Evolutionary conservation across 257 asterid genomes (phyloP).

Genomic region (Datura wrightii): DNA sequence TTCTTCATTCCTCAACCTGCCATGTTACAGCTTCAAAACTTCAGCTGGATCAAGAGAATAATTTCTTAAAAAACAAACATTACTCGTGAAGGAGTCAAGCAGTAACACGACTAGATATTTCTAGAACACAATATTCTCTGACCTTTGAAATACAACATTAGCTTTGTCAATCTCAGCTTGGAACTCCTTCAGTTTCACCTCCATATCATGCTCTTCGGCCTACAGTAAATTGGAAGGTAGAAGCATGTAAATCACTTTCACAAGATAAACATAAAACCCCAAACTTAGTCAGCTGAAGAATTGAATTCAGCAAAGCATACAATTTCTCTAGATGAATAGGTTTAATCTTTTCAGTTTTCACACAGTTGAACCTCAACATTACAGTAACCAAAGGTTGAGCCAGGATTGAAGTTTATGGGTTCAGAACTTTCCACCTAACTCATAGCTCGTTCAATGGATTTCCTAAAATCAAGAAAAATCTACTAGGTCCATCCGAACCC

Average conservation of each 20-base stretch:
- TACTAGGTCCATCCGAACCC: background rate
- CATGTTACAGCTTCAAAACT: conserved; percentile 34
- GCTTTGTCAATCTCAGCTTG: conserved; percentile 64
- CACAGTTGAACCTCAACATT: background rate
- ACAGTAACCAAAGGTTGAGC: conserved; percentile 9
- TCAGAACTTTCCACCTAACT: background rate
- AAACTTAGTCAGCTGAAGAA: background rate
- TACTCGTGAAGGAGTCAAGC: conserved; percentile 12
- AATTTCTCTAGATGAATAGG: background rate
- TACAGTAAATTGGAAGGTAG: conserved; percentile 46
- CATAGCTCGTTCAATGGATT: background rate
- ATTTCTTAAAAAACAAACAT: background rate
- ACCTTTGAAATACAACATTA: conserved; percentile 59
- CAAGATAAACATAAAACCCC: conserved; percentile 22
- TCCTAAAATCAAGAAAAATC: background rate
- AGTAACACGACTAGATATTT: conserved; percentile 16
- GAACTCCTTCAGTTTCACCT: conserved; percentile 62
- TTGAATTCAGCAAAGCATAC: background rate
- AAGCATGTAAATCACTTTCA: conserved; percentile 28
- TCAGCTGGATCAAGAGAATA: conserved; percentile 42
- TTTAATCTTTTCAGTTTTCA: background rate
- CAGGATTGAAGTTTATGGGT: background rate
- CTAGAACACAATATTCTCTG: conserved; percentile 28
- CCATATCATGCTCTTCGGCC: conserved; percentile 87
- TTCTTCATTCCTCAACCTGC: conserved; percentile 74